Percentiles rank a stretch among this genome's conserved stretches.
phyloP scores from a whole-genome alignment of 2,329 filamentous ascomycete genomes.

The Raffaelea ambrosiae region DNA sequence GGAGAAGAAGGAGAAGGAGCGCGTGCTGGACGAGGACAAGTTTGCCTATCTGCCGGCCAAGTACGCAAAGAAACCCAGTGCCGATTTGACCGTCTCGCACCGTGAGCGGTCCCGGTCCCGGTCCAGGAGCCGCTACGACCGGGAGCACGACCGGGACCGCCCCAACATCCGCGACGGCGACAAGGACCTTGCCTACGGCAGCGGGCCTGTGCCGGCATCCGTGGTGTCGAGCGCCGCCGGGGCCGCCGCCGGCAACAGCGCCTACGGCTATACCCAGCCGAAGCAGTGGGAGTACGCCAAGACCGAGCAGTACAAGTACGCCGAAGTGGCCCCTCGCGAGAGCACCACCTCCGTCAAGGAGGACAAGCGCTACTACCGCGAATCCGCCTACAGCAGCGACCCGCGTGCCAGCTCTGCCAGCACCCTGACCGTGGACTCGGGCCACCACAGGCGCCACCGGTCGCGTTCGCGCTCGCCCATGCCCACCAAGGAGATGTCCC shows the following conservation, averaged over 20 bases:
- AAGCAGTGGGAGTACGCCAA: conserved; percentile 30
- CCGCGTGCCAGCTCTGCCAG: conserved; percentile 25
- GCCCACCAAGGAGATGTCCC: conserved; percentile 43
- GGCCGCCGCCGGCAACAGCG: background rate
- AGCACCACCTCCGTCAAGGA: too few relatives aligned
- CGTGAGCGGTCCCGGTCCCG: background rate
- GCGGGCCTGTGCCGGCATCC: conserved; percentile 11
- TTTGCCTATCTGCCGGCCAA: conserved; percentile 39
- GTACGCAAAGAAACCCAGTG: conserved; percentile 28
- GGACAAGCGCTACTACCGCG: conserved; percentile 7
- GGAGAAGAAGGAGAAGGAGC: conserved; percentile 12
- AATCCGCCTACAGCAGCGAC: conserved; percentile 22
- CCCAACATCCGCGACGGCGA: conserved; percentile 9
- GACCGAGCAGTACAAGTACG: conserved; percentile 23
- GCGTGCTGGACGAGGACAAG: conserved; percentile 22
- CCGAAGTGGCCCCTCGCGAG: conserved; percentile 17
- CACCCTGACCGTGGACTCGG: conserved; percentile 33
- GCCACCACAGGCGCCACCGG: conserved; percentile 22
- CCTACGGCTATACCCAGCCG: conserved; percentile 21
- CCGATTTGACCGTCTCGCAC: background rate
- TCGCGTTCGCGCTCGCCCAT: conserved; percentile 35
- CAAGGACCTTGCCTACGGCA: conserved; percentile 41
- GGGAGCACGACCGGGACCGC: conserved; percentile 18
- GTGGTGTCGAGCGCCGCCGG: background rate
- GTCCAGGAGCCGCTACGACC: conserved; percentile 17